phyloP scores from a whole-genome alignment of 768 basidiomycete genomes.

The Baorangia bicolor region DNA sequence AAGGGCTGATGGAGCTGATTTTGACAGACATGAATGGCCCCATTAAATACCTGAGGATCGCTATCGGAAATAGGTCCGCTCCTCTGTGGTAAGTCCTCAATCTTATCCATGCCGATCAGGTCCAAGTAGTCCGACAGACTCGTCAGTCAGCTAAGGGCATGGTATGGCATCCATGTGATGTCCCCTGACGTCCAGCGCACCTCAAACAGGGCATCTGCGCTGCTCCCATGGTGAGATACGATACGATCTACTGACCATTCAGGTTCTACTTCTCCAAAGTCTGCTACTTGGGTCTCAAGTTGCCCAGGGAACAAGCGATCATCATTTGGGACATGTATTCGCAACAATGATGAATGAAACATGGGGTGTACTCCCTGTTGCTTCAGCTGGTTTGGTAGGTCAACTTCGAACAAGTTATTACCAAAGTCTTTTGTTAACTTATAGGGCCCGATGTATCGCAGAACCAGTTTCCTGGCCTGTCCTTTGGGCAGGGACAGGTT shows the following conservation, averaged over 20 bases:
- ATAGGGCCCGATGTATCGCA: not conserved
- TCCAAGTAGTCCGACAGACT: too few species aligned
- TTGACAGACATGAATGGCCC: too few species aligned
- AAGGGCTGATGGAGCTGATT: too few species aligned
- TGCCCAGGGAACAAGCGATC: slow-evolving; percentile 27
- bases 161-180: too few species aligned
- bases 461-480: fast-evolving
- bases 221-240: not conserved
- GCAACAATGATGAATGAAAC: slow-evolving; percentile 35
- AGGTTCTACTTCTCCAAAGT: slow-evolving; percentile 5
- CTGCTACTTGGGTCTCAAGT: slow-evolving; percentile 11
- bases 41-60: too few species aligned
- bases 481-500: not conserved
- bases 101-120: too few species aligned
- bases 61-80: too few species aligned
- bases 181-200: too few species aligned
- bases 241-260: not conserved
- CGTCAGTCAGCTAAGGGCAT: too few species aligned
- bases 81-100: too few species aligned
- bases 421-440: slow-evolving; percentile 8
- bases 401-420: slow-evolving; percentile 16
- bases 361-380: slow-evolving; percentile 26
- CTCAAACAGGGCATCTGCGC: not conserved
- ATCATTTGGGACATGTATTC: slow-evolving; percentile 26
- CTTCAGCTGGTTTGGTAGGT: slow-evolving; percentile 28